Percentiles rank a stretch among this genome's conserved stretches.
Conservation (phyloP, 2,329 filamentous ascomycete species). For the Arthrinium phaeospermum region DNA sequence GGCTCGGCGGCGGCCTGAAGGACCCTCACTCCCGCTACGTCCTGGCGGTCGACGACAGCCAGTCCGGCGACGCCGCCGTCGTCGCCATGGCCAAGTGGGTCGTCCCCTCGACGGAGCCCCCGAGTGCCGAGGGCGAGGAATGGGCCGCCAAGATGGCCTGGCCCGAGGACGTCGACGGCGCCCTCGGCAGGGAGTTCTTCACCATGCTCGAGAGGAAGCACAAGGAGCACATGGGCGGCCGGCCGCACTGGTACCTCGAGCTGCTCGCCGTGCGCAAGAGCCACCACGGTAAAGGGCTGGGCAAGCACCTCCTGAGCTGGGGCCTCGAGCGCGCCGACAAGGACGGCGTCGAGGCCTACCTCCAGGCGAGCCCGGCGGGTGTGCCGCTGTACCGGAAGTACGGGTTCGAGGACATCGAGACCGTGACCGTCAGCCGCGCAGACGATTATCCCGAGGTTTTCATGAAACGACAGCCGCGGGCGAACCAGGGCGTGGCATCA, state of each 20-base stretch:
- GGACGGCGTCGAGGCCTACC: constrained; percentile 50
- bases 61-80: background rate
- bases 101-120: background rate
- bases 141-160: background rate
- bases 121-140: background rate
- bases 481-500: background rate
- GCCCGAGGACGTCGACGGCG: background rate
- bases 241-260: constrained; percentile 56
- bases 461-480: background rate
- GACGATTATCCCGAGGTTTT: constrained; percentile 9
- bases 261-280: constrained; percentile 49
- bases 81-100: constrained; percentile 14
- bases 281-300: constrained; percentile 53
- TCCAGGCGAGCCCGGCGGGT: constrained; percentile 57
- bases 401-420: constrained; percentile 45
- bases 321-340: constrained; percentile 52
- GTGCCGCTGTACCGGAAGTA: constrained; percentile 53
- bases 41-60: background rate
- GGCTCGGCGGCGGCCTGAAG: constrained; percentile 19
- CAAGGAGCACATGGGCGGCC: constrained; percentile 44
- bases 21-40: constrained; percentile 24
- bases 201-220: constrained; percentile 42
- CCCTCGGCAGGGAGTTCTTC: constrained; percentile 43
- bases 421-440: background rate
- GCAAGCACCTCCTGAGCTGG: constrained; percentile 51